Conservation (phyloP, 441 rosid species). For the Gossypium trilobum region DNA sequence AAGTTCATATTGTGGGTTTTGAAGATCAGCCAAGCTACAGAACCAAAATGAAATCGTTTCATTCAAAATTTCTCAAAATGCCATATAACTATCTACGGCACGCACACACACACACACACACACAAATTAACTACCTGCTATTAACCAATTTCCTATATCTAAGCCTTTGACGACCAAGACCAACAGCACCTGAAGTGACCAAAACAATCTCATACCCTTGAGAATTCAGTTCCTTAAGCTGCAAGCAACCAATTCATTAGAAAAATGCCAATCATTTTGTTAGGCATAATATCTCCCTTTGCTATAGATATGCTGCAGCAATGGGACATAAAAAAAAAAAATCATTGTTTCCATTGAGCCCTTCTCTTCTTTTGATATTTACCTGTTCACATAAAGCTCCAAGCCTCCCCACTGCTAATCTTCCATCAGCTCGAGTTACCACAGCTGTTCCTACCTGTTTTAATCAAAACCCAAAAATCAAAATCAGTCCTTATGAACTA, state of each 20-base stretch:
- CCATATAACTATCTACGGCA: background rate
- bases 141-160: conserved; percentile 37
- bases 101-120: background rate
- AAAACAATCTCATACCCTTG: conserved; percentile 38
- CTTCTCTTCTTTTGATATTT: background rate
- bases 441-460: conserved; percentile 46
- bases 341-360: background rate
- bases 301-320: background rate
- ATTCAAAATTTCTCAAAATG: background rate
- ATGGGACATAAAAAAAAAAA: background rate
- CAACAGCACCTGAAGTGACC: conserved; percentile 44
- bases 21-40: conserved; percentile 45
- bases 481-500: background rate
- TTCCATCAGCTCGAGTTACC: conserved; percentile 39
- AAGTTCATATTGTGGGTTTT: conserved; percentile 38
- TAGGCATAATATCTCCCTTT: background rate
- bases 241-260: conserved; percentile 5
- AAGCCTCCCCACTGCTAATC: conserved; percentile 41
- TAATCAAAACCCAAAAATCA: background rate
- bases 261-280: background rate
- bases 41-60: background rate
- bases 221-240: conserved; percentile 40
- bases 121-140: conserved; percentile 31
- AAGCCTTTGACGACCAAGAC: conserved; percentile 46
- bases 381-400: conserved; percentile 51